Evolutionary conservation across 1,284 basidiomycete species (phyloP).

Genomic region (Earliella scabrosa): DNA sequence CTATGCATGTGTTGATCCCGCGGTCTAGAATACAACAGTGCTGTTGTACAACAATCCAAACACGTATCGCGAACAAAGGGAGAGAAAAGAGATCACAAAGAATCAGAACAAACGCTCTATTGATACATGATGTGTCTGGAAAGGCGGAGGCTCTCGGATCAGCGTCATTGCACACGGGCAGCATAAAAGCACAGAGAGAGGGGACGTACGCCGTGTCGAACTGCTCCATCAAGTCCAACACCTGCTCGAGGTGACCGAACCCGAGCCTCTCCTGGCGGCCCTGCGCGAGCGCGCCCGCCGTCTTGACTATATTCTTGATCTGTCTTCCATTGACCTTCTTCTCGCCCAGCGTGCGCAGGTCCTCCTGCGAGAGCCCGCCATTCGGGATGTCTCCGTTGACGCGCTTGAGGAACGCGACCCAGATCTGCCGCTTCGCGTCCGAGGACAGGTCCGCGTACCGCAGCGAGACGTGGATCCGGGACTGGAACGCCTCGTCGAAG

Average conservation of each 20-base stretch:
- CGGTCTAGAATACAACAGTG: background rate
- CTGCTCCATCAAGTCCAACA: slow-evolving; percentile 63
- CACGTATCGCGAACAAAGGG: background rate
- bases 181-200: background rate
- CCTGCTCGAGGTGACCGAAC: slow-evolving; percentile 55
- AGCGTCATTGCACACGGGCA: background rate
- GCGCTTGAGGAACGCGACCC: slow-evolving; percentile 60
- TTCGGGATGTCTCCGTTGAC: slow-evolving; percentile 41
- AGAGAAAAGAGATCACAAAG: background rate
- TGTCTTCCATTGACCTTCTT: slow-evolving; percentile 62
- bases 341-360: slow-evolving; percentile 51
- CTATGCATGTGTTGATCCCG: too few relatives aligned
- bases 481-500: slow-evolving; percentile 72
- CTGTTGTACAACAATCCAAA: background rate
- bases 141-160: background rate
- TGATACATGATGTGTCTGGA: slow-evolving; percentile 31
- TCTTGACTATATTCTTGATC: slow-evolving; percentile 69
- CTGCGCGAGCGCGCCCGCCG: slow-evolving; percentile 59
- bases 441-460: slow-evolving; percentile 59
- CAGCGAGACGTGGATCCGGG: slow-evolving; percentile 66
- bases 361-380: slow-evolving; percentile 41
- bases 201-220: slow-evolving; percentile 54
- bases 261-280: slow-evolving; percentile 49
- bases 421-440: slow-evolving; percentile 57
- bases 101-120: slow-evolving; percentile 16